Base-by-base conservation (phyloP, 2,329 filamentous ascomycete species). In the Colletotrichum sp. region DNA sequence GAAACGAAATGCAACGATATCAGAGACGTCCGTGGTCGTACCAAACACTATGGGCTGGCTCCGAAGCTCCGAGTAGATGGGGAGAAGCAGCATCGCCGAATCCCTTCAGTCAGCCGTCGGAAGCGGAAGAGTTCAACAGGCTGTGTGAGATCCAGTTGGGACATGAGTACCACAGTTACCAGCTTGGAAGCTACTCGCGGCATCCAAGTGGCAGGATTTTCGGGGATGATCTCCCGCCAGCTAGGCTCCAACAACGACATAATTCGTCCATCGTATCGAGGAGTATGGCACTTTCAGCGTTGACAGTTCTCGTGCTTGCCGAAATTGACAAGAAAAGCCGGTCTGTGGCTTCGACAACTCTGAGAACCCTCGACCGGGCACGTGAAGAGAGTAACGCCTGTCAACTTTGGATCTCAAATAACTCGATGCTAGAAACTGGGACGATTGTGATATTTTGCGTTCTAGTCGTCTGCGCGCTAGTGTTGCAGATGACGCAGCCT, bases 121-220 rank as follows among this genome's bases (percentile, higher is more conserved):
- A 30, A 24, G 16, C 13, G 3, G 28, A 52, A 4, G 34, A 39
- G 21, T 21, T 24, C 21, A n/a, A 5, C 28, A 62, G 13, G 15
- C 8, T 21, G 24, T 8, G 24, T 26, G 63, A 16, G n/a, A 8
- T 13, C 26, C 66, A 21, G 18, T 15, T 8, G 18, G 15, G 5
- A n/a, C 55, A 65, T n/a, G 26, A 64, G 6, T 76, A 76, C 34
- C 26, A 59, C 12, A 65, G 18, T 5, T 76, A 73, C 24, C 74
- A 76, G 59, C 28, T 76, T 13, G 64, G 70, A 6, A 60, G 71
- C 26, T 76, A 76, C 5, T 24, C 71, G 18, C 39, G 49, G 34
- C 13, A 64, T 5, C 59, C 70, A 28, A 28, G 9, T 8, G 24
- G 6, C n/a, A 32, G 24, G 13, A 13, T 52, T 52, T 52, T 52